A percentile compares a stretch with the other conserved stretches of the same genome.
phyloP scores from a whole-genome alignment of 371 early-diverging fungal genomes.

The Lichtheimia ramosa region DNA sequence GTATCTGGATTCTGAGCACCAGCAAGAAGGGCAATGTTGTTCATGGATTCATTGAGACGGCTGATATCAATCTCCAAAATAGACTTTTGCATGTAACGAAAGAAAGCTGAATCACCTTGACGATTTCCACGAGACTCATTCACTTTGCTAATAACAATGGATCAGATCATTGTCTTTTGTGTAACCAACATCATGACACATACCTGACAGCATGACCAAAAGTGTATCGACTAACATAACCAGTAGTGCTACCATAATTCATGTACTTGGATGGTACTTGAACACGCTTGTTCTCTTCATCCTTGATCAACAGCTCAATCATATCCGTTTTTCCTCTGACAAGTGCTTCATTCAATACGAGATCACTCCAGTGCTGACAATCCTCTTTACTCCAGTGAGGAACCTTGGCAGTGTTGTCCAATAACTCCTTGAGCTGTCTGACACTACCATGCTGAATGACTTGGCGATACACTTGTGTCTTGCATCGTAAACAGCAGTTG shows the following conservation, averaged over 20 bases:
- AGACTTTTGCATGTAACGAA: slow-evolving; percentile 7
- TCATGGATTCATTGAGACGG: slow-evolving; percentile 1
- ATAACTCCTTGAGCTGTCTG: slow-evolving; percentile 13
- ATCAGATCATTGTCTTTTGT: too few species aligned
- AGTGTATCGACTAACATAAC: slow-evolving; percentile 34
- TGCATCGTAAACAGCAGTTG: slow-evolving; percentile 40
- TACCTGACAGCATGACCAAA: slow-evolving; percentile 38
- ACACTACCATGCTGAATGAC: slow-evolving; percentile 23
- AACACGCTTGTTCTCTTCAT: slow-evolving; percentile 11
- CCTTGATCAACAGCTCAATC: slow-evolving; percentile 13
- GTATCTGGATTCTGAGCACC: too few species aligned
- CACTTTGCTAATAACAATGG: slow-evolving; percentile 34
- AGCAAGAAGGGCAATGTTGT: too few species aligned
- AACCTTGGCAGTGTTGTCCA: slow-evolving; percentile 15
- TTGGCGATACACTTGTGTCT: slow-evolving; percentile 19
- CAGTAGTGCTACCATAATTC: slow-evolving; percentile 30
- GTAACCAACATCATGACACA: background rate
- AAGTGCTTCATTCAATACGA: slow-evolving; percentile 21
- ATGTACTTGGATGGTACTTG: slow-evolving; percentile 22
- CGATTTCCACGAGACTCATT: slow-evolving; percentile 67
- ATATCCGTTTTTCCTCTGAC: slow-evolving; percentile 22
- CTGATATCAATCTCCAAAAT: slow-evolving; percentile 16
- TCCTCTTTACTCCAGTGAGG: slow-evolving; percentile 29
- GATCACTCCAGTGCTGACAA: slow-evolving; percentile 10
- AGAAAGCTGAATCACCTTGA: slow-evolving; percentile 58